Evolutionary conservation across 345 rosid species (phyloP).

Genomic region (Eucalyptus tenuipes): DNA sequence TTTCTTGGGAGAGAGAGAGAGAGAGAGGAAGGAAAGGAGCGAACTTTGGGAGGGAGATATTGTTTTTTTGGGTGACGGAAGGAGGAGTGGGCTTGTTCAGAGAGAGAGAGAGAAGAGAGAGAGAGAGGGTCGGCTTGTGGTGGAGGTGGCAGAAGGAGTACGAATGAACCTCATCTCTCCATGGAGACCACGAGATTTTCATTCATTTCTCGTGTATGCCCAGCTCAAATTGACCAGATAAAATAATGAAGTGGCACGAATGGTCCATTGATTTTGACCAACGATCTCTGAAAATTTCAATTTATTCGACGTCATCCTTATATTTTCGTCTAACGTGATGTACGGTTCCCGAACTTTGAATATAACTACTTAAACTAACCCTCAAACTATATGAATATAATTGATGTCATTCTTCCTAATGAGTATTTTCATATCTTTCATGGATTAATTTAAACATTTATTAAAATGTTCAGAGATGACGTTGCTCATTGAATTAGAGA

Average conservation of each 20-base stretch:
- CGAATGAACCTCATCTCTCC: background rate
- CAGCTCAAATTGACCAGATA: no score
- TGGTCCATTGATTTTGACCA: background rate
- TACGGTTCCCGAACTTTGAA: fast-evolving
- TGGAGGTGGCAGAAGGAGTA: background rate
- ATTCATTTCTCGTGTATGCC: no score
- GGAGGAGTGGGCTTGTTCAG: background rate
- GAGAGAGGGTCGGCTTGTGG: background rate
- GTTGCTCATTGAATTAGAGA: fast-evolving
- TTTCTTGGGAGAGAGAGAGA: background rate
- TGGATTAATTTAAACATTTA: fast-evolving
- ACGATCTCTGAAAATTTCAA: fast-evolving
- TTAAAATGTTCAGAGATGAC: fast-evolving
- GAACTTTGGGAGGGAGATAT: background rate
- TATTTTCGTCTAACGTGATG: fast-evolving
- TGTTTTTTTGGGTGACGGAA: background rate
- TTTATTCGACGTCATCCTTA: fast-evolving
- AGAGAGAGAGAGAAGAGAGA: background rate
- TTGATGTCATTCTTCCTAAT: no score
- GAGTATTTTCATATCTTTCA: fast-evolving
- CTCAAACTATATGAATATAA: background rate
- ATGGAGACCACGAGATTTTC: background rate
- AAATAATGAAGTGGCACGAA: background rate
- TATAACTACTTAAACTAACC: background rate
- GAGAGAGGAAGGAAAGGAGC: background rate